Evolutionary conservation across 2,329 filamentous ascomycete genomes (phyloP).

Genomic region (Diaporthe amygdali): DNA sequence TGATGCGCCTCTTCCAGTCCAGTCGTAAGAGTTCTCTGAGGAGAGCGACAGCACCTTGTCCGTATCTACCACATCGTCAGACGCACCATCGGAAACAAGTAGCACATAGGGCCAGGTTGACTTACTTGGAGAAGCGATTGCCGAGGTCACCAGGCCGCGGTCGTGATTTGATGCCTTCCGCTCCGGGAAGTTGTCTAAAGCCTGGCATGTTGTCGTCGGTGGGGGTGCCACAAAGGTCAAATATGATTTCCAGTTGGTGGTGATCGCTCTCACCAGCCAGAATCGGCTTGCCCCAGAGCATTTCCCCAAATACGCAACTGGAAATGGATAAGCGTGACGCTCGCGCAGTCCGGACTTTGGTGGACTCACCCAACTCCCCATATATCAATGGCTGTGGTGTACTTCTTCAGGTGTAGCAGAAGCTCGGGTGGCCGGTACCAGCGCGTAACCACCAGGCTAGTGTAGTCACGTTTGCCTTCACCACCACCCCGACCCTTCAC

Average conservation of each 20-base stretch:
- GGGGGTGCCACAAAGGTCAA: constrained; percentile 88
- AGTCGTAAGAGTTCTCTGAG: constrained; percentile 83
- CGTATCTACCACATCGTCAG: constrained; percentile 52
- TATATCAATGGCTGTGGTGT: constrained; percentile 97
- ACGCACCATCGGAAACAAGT: not conserved
- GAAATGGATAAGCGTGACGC: constrained; percentile 29
- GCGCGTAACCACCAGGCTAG: constrained; percentile 92
- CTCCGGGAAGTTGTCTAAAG: constrained; percentile 83
- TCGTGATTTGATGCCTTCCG: constrained; percentile 73
- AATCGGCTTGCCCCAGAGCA: constrained; percentile 94
- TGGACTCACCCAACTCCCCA: constrained; percentile 89
- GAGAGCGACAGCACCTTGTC: constrained; percentile 76
- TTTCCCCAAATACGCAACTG: constrained; percentile 97
- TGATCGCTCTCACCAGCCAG: constrained; percentile 86
- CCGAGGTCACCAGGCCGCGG: constrained; percentile 68
- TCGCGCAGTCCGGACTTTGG: no score
- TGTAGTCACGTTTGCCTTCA: constrained; percentile 88
- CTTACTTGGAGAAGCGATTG: constrained; percentile 74
- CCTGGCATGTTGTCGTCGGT: constrained; percentile 92
- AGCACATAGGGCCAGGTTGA: not conserved
- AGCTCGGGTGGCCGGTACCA: constrained; percentile 98
- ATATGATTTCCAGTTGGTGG: constrained; percentile 92
- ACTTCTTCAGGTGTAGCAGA: constrained; percentile 82
- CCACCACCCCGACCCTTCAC: constrained; percentile 80
- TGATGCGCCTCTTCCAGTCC: constrained; percentile 87